Evolutionary conservation across 768 basidiomycete species (phyloP).

Genomic region (Mycena latifolia): DNA sequence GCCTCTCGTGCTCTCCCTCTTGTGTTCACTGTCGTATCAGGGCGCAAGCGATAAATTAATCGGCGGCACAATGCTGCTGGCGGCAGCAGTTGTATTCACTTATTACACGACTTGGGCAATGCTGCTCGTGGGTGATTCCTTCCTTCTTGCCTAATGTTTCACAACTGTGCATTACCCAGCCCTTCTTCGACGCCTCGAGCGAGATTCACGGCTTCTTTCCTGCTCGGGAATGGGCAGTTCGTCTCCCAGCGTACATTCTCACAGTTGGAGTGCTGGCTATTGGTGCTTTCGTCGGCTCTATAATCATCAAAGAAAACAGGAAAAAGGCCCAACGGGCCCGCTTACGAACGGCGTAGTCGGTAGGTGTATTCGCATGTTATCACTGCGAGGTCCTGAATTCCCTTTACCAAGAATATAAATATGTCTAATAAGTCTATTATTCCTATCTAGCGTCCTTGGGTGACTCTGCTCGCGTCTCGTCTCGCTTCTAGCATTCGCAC

Average conservation of each 20-base stretch:
- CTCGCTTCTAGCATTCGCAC: constrained; percentile 63
- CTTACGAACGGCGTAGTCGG: constrained; percentile 66
- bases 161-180: constrained; percentile 55
- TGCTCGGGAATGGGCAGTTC: constrained; percentile 91
- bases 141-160: constrained; percentile 11
- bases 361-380: constrained; percentile 32
- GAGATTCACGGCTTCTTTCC: constrained; percentile 87
- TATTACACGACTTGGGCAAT: constrained; percentile 97
- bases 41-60: constrained; percentile 84
- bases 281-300: constrained; percentile 82
- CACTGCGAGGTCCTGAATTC: constrained; percentile 12
- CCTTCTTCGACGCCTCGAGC: constrained; percentile 84
- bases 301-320: constrained; percentile 79
- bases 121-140: constrained; percentile 72
- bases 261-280: constrained; percentile 85
- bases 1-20: constrained; percentile 13
- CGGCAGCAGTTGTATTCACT: constrained; percentile 80
- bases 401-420: constrained; percentile 3
- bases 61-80: constrained; percentile 84
- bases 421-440: constrained; percentile 23
- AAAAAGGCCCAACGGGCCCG: constrained; percentile 76
- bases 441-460: constrained; percentile 42
- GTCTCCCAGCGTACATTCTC: constrained; percentile 86
- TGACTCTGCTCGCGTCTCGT: constrained; percentile 44
- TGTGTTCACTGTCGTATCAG: constrained; percentile 53